A percentile compares a stretch with the other conserved stretches of the same genome.
phyloP scores from a whole-genome alignment of 495 filamentous ascomycete species.

The Halenospora varia region DNA sequence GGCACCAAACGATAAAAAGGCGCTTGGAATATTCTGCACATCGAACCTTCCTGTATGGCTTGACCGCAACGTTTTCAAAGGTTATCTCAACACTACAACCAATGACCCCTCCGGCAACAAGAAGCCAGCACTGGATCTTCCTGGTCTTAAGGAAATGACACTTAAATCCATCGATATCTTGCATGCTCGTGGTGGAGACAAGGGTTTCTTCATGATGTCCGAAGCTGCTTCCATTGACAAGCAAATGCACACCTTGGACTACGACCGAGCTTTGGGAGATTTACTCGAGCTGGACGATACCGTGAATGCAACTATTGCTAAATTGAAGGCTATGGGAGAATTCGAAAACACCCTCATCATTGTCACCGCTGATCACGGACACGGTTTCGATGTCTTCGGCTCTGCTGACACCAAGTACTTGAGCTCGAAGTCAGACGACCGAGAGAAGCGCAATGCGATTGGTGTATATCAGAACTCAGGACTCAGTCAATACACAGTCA shows the following conservation, averaged over 20 bases:
- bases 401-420: constrained; percentile 57
- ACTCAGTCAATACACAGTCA: constrained; percentile 60
- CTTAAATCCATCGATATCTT: constrained; percentile 73
- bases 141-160: constrained; percentile 77
- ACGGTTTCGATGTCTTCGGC: constrained; percentile 66
- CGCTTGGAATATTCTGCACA: constrained; percentile 66
- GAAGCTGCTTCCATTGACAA: constrained; percentile 77
- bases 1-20: constrained; percentile 46
- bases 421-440: constrained; percentile 50
- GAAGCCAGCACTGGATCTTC: constrained; percentile 57
- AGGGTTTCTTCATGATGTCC: constrained; percentile 74
- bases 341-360: constrained; percentile 65
- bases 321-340: constrained; percentile 50
- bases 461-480: constrained; percentile 64
- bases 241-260: constrained; percentile 67
- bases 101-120: constrained; percentile 59
- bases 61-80: constrained; percentile 65
- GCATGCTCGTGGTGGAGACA: constrained; percentile 51
- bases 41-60: constrained; percentile 67
- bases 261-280: constrained; percentile 71
- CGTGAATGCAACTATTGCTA: constrained; percentile 58
- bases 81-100: constrained; percentile 52
- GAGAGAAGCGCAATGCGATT: constrained; percentile 62
- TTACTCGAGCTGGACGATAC: constrained; percentile 75
- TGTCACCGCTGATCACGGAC: constrained; percentile 73